A percentile compares a stretch with the other conserved stretches of the same genome.
Evolutionary conservation across 345 rosid genomes (phyloP).

Genomic region (Populus alba): DNA sequence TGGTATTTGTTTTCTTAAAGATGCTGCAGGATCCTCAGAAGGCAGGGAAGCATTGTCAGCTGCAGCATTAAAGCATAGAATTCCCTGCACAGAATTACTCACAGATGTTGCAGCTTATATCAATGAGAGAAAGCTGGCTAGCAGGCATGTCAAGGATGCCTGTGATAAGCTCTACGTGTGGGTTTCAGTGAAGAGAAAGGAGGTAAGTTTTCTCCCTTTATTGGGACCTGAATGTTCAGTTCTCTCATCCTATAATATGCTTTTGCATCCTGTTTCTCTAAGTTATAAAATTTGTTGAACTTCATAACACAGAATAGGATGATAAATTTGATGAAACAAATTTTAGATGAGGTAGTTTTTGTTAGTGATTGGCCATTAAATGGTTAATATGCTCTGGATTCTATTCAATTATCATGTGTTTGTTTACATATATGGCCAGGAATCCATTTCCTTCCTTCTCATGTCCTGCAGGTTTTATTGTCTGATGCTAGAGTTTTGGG

Average conservation of each 20-base stretch:
- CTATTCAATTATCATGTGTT: background rate
- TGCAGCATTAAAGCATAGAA: conserved; percentile 59
- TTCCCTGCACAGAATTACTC: conserved; percentile 51
- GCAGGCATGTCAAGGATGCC: conserved; percentile 72
- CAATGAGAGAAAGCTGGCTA: conserved; percentile 65
- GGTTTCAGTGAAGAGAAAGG: conserved; percentile 64
- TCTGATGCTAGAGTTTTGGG: conserved; percentile 82
- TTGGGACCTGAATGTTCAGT: background rate
- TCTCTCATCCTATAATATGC: background rate
- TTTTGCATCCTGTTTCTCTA: background rate
- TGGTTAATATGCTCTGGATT: background rate
- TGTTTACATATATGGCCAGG: background rate
- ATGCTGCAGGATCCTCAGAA: conserved; percentile 54
- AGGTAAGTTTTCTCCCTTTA: conserved; percentile 37
- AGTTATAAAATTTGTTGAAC: background rate
- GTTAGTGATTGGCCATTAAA: background rate
- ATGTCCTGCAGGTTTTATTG: conserved; percentile 50
- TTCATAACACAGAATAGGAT: background rate
- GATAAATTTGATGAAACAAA: background rate
- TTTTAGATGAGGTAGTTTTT: background rate
- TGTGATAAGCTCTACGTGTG: conserved; percentile 81
- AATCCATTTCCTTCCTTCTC: background rate
- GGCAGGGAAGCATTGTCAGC: conserved; percentile 53
- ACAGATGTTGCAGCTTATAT: conserved; percentile 59
- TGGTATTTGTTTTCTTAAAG: conserved; percentile 52